A percentile compares a stretch with the other conserved stretches of the same genome.
phyloP scores from a whole-genome alignment of 768 basidiomycete species.

The Mycena pura region DNA sequence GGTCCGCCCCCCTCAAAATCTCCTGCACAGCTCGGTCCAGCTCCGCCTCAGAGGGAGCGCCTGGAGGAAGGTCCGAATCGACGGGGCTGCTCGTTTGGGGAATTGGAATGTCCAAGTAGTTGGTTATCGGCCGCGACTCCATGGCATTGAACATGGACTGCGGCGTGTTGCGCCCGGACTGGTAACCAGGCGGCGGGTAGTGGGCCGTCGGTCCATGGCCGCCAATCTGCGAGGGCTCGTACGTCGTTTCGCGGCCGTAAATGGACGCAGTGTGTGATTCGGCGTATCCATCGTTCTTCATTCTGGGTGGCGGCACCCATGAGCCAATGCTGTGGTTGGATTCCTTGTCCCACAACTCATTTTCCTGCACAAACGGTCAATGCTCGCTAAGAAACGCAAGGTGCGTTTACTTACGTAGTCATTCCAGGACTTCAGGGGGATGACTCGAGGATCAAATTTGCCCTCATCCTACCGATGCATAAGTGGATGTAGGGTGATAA shows the following conservation, averaged over 20 bases:
- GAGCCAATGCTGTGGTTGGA: slow-evolving; percentile 95
- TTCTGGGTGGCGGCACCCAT: slow-evolving; percentile 82
- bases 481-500: neutral
- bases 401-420: slow-evolving; percentile 73
- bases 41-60: slow-evolving; percentile 68
- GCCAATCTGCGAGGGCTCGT: slow-evolving; percentile 77
- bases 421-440: slow-evolving; percentile 96
- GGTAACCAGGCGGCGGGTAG: slow-evolving; percentile 69
- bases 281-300: slow-evolving; percentile 75
- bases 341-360: slow-evolving; percentile 97
- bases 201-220: slow-evolving; percentile 40
- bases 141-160: slow-evolving; percentile 52
- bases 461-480: slow-evolving; percentile 80
- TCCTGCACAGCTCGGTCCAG: slow-evolving; percentile 78
- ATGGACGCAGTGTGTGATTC: slow-evolving; percentile 81
- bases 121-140: slow-evolving; percentile 71
- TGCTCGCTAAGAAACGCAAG: neutral
- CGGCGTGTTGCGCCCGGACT: slow-evolving; percentile 80
- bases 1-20: slow-evolving; percentile 78
- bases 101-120: slow-evolving; percentile 78
- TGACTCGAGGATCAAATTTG: slow-evolving; percentile 91
- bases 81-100: slow-evolving; percentile 61
- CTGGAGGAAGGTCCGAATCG: slow-evolving; percentile 50
- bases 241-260: slow-evolving; percentile 88
- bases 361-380: slow-evolving; percentile 60